A percentile compares a stretch with the other conserved stretches of the same genome.
phyloP scores from a whole-genome alignment of 257 asterid genomes.

The Nicotiana sylvestris region DNA sequence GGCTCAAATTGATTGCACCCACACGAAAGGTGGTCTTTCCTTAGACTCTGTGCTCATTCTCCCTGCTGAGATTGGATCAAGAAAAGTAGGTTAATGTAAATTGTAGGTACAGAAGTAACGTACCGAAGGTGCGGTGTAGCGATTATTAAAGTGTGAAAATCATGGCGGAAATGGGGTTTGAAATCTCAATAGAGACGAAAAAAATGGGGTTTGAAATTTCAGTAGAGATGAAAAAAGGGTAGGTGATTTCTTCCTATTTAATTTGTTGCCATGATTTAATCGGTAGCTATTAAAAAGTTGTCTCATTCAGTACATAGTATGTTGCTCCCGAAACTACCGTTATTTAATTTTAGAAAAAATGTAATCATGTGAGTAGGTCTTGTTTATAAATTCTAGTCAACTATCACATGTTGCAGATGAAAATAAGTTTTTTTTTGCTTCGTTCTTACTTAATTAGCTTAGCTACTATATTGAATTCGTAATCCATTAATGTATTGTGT shows the following conservation, averaged over 20 bases:
- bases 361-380: background rate
- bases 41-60: constrained; percentile 44
- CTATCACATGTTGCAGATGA: background rate
- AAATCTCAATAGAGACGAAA: no score
- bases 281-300: no score
- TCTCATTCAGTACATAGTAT: no score
- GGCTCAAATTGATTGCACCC: constrained; percentile 65
- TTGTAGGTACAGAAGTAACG: background rate
- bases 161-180: background rate
- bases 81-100: background rate
- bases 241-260: background rate
- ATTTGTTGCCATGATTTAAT: no score
- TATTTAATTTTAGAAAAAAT: no score
- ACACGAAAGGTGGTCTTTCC: constrained; percentile 55
- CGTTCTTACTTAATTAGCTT: background rate
- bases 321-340: no score
- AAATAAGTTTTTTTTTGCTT: background rate
- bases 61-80: constrained; percentile 21
- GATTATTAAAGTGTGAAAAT: background rate
- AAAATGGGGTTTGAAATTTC: no score
- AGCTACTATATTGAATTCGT: background rate
- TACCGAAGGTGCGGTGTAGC: background rate
- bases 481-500: background rate
- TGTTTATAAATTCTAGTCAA: background rate
- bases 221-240: background rate